phyloP scores from a whole-genome alignment of 179 eudicot species.

The Carnegiea gigantea region DNA sequence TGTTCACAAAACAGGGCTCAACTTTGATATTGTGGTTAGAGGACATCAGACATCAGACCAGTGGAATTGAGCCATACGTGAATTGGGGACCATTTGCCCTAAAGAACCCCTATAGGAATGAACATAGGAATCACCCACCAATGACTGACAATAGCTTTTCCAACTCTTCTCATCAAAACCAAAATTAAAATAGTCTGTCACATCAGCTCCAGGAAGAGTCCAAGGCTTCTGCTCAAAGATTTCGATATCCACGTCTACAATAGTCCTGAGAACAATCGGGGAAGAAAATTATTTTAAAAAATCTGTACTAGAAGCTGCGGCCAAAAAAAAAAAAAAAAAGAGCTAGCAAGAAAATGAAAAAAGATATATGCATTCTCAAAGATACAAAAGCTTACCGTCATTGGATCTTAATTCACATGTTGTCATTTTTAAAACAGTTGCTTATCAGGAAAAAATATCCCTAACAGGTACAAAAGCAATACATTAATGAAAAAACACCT shows the following conservation, averaged over 20 bases:
- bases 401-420: neutral
- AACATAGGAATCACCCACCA: conserved; percentile 41
- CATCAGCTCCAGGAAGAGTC: conserved; percentile 50
- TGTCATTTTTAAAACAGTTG: neutral
- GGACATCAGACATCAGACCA: conserved; percentile 1
- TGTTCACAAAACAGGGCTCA: neutral
- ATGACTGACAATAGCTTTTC: conserved; percentile 51
- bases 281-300: neutral
- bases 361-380: neutral
- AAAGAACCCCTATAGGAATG: neutral
- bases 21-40: neutral
- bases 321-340: neutral
- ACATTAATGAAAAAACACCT: neutral
- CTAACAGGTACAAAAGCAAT: neutral
- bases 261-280: conserved; percentile 43
- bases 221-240: conserved; percentile 51
- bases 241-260: conserved; percentile 56
- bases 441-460: neutral
- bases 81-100: neutral
- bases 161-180: conserved; percentile 61
- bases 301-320: conserved; percentile 3
- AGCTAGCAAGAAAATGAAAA: neutral
- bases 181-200: conserved; percentile 62
- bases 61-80: neutral
- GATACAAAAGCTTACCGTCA: neutral